Percentiles rank a stretch among this genome's conserved stretches.
These are phyloP conservation scores for Phaseolus lunatus DNA, from an alignment of 306 rosid species.

Conservation along the genomic window DNA sequence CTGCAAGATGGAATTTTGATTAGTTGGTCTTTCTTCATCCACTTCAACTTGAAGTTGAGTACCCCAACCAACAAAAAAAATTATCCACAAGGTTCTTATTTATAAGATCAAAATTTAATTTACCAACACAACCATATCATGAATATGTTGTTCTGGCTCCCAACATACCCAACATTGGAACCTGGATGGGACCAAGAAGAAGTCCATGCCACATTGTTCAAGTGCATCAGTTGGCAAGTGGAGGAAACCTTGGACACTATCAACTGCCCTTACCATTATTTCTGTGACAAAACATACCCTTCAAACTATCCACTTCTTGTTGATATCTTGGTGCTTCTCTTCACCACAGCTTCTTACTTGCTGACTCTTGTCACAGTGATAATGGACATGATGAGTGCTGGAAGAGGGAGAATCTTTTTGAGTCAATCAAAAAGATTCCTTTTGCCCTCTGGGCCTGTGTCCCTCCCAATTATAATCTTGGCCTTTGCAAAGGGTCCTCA, in stretches of 20 bases:
- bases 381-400: constrained; percentile 48
- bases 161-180: constrained; percentile 56
- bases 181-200: constrained; percentile 57
- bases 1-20: constrained; percentile 38
- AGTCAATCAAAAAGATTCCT: constrained; percentile 54
- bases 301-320: constrained; percentile 63
- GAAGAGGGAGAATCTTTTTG: constrained; percentile 44
- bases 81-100: constrained; percentile 42
- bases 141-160: constrained; percentile 57
- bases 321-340: constrained; percentile 64
- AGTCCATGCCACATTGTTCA: constrained; percentile 67
- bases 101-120: constrained; percentile 34
- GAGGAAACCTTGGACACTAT: constrained; percentile 81
- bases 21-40: constrained; percentile 80
- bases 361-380: constrained; percentile 65
- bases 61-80: constrained; percentile 58
- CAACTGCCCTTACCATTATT: constrained; percentile 86
- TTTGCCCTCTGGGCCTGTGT: constrained; percentile 82
- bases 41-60: constrained; percentile 55
- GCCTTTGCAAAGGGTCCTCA: constrained; percentile 74
- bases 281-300: constrained; percentile 76
- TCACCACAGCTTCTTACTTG: constrained; percentile 63
- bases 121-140: constrained; percentile 42
- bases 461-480: constrained; percentile 77
- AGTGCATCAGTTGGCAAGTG: constrained; percentile 92